Evolutionary conservation across 805 yeast genomes (phyloP), one percentile per base, ranked within the genome.

Genomic region (Metschnikowia noctiluminum): DNA sequence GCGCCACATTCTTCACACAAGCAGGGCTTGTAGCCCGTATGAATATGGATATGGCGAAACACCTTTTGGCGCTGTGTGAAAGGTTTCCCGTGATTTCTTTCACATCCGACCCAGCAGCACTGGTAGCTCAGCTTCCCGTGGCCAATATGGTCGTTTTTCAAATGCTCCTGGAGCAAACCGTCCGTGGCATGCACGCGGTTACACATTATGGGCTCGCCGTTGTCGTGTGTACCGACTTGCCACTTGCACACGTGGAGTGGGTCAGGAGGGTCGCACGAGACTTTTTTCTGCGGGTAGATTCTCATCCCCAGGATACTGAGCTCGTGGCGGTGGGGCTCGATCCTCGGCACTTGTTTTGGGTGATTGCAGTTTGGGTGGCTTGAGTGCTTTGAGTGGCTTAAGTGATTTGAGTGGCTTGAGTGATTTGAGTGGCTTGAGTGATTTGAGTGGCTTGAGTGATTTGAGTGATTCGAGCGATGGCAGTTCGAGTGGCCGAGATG

Each of bases 1-100:
- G 84, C 81, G 2, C 80, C 76, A 64, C 99, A 94, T 0, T 76
- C 62, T 0, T 69, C 60, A 67, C 99, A 94, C 50, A 74, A 72
- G 63, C 78, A 86, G 0, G 97, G 97, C 62, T 85, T 83, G 63
- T 85, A 82, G 50, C 85, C 82, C 0, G 98, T 89, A 64, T 94
- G 99, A 5, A 85, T 85, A 65, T 87, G 94, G 42, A 94, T 69
- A 68, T 92, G 99, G 38, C 99, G 77, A 13, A 87, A 68, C 8
- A 90, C 70, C 65, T 92, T 94, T 59, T 92, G 98, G 30, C 94
- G 75, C 63, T 92, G 98, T 9, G 78, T 66, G 61, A 92, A 94
- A 2, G 77, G 76, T 52, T 79, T 75, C 4, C 79, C 76, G 28
- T 67, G 63, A 50, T 70, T 70, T 35, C 97, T 78, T 21, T 77